phyloP scores from a whole-genome alignment of 164 flowering plant species.

The Berberis vulgaris region DNA sequence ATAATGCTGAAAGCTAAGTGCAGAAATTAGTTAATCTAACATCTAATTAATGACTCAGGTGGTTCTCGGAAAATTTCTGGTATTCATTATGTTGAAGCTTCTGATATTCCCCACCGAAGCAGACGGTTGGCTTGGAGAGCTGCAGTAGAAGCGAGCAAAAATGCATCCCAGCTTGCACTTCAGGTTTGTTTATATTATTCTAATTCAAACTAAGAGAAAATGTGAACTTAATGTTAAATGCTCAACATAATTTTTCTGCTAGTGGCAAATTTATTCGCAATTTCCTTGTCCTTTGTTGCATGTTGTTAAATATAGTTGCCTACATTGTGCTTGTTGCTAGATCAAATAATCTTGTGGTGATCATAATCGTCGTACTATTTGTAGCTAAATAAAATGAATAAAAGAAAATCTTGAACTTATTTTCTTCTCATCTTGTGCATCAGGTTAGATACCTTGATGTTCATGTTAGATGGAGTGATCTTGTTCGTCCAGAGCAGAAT shows the following conservation, averaged over 20 bases:
- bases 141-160: conserved; percentile 76
- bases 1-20: not conserved
- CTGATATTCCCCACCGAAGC: conserved; percentile 74
- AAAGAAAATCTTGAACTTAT: not conserved
- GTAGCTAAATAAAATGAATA: too few relatives aligned
- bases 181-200: conserved; percentile 47
- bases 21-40: not conserved
- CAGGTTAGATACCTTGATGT: conserved; percentile 88
- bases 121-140: conserved; percentile 77
- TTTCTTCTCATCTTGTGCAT: conserved; percentile 13
- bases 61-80: conserved; percentile 63
- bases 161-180: conserved; percentile 76
- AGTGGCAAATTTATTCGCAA: not conserved
- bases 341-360: too few relatives aligned
- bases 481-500: conserved; percentile 70
- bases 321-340: too few relatives aligned
- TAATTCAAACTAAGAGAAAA: not conserved
- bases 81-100: conserved; percentile 55
- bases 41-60: conserved; percentile 33
- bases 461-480: conserved; percentile 84
- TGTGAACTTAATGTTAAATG: too few relatives aligned
- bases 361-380: too few relatives aligned
- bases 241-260: not conserved
- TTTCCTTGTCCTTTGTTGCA: too few relatives aligned
- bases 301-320: too few relatives aligned